Base-by-base conservation (phyloP, 768 basidiomycete species). In the Termitomyces sp. region DNA sequence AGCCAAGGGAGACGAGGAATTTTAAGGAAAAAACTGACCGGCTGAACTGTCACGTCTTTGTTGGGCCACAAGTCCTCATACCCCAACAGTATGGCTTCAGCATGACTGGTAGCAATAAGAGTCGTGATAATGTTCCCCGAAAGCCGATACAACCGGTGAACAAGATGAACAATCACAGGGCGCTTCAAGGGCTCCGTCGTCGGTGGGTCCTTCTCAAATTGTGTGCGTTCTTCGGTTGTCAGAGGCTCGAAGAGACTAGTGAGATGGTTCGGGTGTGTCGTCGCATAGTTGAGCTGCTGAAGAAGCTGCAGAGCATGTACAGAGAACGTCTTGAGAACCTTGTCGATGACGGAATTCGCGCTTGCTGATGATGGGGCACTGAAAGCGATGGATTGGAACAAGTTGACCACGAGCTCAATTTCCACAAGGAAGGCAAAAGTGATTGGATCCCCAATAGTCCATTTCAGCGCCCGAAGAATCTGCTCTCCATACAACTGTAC, bases 221-320 rank as follows among this genome's bases (percentile, higher is more conserved):
- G 75, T 0, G 70, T 70, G 7, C 87, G 80, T 62, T 96, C 94
- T 11, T 92, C 91, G 2, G 78, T 66, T 0, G 88, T 87, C 14
- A 90, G 77, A 6, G 92, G 87, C 55, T 95, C 91, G 61, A 95
- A 75, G 26, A 91, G 74, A 60, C 85, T 86, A 1, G 87, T 84
- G 12, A 97, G 78, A 62, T 93, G 87, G 63, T 94, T 90, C 7
- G 94, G 94, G 68, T 98, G 94, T 0, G 91, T 87, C 45, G 96
- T 77, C 0, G 91, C 89, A 60, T 94, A 93, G 68, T 93, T 94
- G 58, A 97, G 71, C 60, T 93, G 89, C 64, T 93, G 92, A 1
- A 97, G 75, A 24, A 96, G 80, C 32, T 83, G 74, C 19, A 94
- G 70, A 0, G 87, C 84, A 57, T 82, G 83, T 0, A 74, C 74